Base-by-base conservation (phyloP, 495 filamentous ascomycete species). In the Penicillium bovifimosum region DNA sequence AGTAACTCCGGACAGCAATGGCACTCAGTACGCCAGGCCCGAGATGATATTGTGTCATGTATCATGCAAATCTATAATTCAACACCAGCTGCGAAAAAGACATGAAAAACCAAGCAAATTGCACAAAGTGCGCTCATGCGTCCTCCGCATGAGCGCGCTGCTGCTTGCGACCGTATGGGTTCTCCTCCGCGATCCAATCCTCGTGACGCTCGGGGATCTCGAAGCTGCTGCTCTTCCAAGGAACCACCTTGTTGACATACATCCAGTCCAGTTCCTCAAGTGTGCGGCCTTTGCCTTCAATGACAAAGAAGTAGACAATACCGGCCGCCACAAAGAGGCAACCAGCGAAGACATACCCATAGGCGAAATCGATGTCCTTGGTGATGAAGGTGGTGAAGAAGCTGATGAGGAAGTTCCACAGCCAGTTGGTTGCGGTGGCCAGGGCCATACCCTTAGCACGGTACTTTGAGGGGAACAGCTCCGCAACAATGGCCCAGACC, bases 201-300 rank as follows among this genome's bases (percentile, higher is more conserved):
- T 50, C 27, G 33, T 50, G 32, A 34, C 50, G 36, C 17, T 38
- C 47, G 3, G 68, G 70, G 17, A 73, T 56, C 47, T 63, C 60
- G 34, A 54, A 88, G 39, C 67, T 69, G 50, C 63, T 70, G 55
- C 76, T 81, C 68, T 80, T 81, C 76, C 80, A 82, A 2, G 86
- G 83, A 56, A 72, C 74, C 35, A 89, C 74, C 36, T 78, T 71
- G 41, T 82, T 58, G 42, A 88, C 69, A 57, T 90, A 92, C 87
- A 92, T 91, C 11, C 80, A 87, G 64, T 92, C 88, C 41, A 91
- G 74, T 61, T 90, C 84, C 71, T 90, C 87, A 27, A 91, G 68
- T 1, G 79, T 81, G 29, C 83, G 71, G 17, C 79, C 79, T 46
- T 77, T 71, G 18, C 75, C 78, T 60, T 91, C 87, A 55, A 83